A percentile compares a stretch with the other conserved stretches of the same genome.
Evolutionary conservation across 2,329 filamentous ascomycete genomes (phyloP).

Genomic region (Epichloe festucae): DNA sequence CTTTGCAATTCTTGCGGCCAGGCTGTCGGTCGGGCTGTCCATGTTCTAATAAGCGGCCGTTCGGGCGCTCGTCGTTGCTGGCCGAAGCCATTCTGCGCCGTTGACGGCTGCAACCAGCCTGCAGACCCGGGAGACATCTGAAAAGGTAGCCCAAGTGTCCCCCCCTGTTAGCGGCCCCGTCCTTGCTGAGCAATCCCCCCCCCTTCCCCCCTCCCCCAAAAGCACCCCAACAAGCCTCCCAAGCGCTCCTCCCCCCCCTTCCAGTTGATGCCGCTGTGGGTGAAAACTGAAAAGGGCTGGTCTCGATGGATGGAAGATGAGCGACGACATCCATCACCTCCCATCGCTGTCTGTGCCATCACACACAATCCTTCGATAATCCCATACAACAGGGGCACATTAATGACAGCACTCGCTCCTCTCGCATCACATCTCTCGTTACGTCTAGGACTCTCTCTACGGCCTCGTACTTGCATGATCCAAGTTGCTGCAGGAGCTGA

Average conservation of each 20-base stretch:
- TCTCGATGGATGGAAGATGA: no score
- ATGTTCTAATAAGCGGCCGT: background rate
- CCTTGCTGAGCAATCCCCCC: background rate
- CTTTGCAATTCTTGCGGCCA: background rate
- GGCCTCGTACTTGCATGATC: background rate
- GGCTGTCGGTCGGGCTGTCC: background rate
- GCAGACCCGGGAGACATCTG: background rate
- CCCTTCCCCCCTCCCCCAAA: no score
- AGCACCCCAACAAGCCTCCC: no score
- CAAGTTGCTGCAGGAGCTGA: conserved; percentile 8
- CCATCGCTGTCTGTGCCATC: background rate
- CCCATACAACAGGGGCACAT: background rate
- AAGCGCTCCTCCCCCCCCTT: no score
- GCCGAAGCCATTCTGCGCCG: background rate
- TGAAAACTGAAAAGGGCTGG: no score
- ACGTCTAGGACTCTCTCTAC: background rate
- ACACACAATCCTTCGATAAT: background rate
- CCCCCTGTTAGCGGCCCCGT: background rate
- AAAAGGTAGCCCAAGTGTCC: background rate
- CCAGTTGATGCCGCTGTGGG: no score
- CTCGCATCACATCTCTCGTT: background rate
- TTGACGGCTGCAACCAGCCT: background rate
- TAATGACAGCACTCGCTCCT: background rate
- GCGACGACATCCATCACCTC: no score
- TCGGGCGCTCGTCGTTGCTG: background rate